A percentile compares a stretch with the other conserved stretches of the same genome.
These are phyloP conservation scores for Glycine latifolia DNA, from an alignment of 306 rosid genomes.

Conservation along the genomic window DNA sequence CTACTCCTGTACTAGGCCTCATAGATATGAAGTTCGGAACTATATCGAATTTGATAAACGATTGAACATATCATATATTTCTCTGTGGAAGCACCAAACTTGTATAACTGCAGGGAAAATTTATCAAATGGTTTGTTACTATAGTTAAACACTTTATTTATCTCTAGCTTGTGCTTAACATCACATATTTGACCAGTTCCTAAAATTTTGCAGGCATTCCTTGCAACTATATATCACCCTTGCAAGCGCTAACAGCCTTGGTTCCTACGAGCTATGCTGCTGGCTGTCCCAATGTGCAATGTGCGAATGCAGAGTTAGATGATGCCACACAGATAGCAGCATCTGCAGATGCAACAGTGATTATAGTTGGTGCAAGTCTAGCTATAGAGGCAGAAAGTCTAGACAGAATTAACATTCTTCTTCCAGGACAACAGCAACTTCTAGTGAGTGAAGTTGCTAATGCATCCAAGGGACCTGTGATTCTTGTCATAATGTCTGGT, in stretches of 20 bases:
- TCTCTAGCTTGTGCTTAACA: constrained; percentile 4
- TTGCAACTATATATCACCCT: constrained; percentile 79
- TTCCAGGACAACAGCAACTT: constrained; percentile 89
- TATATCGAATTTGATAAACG: not conserved
- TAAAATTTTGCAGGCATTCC: constrained; percentile 75
- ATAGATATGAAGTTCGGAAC: not conserved
- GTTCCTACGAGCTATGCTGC: constrained; percentile 73
- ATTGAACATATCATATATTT: not conserved
- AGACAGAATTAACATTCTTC: constrained; percentile 74
- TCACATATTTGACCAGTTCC: constrained; percentile 18
- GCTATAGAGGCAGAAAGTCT: constrained; percentile 88
- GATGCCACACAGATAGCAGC: constrained; percentile 78
- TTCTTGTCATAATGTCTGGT: constrained; percentile 95
- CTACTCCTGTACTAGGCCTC: not conserved
- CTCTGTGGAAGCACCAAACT: not conserved
- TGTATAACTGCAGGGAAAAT: not conserved
- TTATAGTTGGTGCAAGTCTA: constrained; percentile 78
- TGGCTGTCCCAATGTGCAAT: constrained; percentile 81
- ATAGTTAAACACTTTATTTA: constrained; percentile 5
- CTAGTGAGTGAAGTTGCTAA: constrained; percentile 79
- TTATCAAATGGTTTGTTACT: not conserved
- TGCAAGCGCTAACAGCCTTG: constrained; percentile 80
- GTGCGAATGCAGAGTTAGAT: constrained; percentile 65
- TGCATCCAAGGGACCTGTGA: constrained; percentile 87
- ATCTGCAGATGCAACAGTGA: constrained; percentile 89